Evolutionary conservation across 106 monocot species (phyloP).

Genomic region (Dendrobium huoshanense): DNA sequence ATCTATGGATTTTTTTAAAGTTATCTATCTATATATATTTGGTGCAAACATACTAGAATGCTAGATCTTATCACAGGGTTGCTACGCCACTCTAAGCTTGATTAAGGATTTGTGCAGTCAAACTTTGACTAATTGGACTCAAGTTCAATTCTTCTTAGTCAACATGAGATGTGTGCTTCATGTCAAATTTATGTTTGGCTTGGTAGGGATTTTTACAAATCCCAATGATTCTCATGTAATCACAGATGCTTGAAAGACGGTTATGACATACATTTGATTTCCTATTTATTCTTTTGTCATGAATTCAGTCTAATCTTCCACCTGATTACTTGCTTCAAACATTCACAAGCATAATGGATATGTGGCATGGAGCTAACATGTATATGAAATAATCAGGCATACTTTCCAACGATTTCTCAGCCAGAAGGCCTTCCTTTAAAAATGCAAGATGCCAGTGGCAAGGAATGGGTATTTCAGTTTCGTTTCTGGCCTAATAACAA

Average conservation of each 20-base stretch:
- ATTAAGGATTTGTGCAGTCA: too few relatives aligned
- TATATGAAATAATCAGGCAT: slow-evolving; percentile 46
- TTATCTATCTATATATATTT: too few relatives aligned
- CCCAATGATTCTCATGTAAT: not conserved
- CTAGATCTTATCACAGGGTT: too few relatives aligned
- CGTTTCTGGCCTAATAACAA: slow-evolving; percentile 99
- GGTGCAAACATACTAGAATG: too few relatives aligned
- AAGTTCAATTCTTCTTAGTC: not conserved
- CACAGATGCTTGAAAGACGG: not conserved
- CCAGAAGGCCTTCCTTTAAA: slow-evolving; percentile 94
- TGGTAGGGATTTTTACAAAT: not conserved
- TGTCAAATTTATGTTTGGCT: not conserved
- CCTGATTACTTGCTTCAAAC: not conserved
- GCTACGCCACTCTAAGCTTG: too few relatives aligned
- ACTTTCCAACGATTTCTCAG: slow-evolving; percentile 89
- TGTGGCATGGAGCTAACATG: not conserved
- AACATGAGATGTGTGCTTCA: not conserved
- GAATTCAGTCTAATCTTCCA: not conserved
- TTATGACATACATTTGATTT: not conserved
- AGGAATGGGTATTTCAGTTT: slow-evolving; percentile 93
- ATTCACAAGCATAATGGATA: not conserved
- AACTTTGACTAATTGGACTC: not conserved
- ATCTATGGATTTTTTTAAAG: too few relatives aligned
- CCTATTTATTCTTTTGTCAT: not conserved
- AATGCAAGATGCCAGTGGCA: slow-evolving; percentile 90